phyloP scores from a whole-genome alignment of 1,284 basidiomycete species.

The Sutorius eximius region DNA sequence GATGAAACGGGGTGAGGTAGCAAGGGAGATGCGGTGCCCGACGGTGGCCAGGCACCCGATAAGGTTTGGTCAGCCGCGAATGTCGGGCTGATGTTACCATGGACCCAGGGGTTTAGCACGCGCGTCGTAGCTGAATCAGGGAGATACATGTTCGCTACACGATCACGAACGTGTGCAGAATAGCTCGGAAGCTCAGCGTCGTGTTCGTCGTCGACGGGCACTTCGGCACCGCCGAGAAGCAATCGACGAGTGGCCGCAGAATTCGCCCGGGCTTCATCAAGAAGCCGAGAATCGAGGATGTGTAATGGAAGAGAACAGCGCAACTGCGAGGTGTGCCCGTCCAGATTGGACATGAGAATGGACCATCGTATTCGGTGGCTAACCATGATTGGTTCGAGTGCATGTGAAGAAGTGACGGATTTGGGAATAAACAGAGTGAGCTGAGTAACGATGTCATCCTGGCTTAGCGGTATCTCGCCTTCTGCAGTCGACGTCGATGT shows the following conservation, averaged over 20 bases:
- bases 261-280: constrained; percentile 71
- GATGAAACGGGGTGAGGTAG: constrained; percentile 37
- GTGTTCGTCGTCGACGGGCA: constrained; percentile 47
- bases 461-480: constrained; percentile 29
- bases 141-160: constrained; percentile 79
- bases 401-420: constrained; percentile 62
- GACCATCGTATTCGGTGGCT: constrained; percentile 75
- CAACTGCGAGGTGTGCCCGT: constrained; percentile 87
- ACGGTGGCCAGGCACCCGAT: constrained; percentile 21
- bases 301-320: constrained; percentile 88
- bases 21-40: constrained; percentile 39
- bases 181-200: constrained; percentile 85
- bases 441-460: constrained; percentile 49
- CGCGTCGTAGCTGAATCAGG: constrained; percentile 65
- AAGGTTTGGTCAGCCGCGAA: constrained; percentile 35
- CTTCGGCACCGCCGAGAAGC: constrained; percentile 43
- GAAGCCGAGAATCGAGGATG: constrained; percentile 71
- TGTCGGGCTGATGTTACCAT: constrained; percentile 25
- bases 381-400: constrained; percentile 69
- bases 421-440: constrained; percentile 49
- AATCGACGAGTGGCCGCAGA: constrained; percentile 71
- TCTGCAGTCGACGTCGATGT: constrained; percentile 7
- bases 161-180: constrained; percentile 83
- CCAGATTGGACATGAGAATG: constrained; percentile 79
- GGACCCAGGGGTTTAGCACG: constrained; percentile 63